Evolutionary conservation across 192 early-diverging fungal species (phyloP), one percentile per base, ranked within the genome.

Genomic region (Mortierella claussenii): DNA sequence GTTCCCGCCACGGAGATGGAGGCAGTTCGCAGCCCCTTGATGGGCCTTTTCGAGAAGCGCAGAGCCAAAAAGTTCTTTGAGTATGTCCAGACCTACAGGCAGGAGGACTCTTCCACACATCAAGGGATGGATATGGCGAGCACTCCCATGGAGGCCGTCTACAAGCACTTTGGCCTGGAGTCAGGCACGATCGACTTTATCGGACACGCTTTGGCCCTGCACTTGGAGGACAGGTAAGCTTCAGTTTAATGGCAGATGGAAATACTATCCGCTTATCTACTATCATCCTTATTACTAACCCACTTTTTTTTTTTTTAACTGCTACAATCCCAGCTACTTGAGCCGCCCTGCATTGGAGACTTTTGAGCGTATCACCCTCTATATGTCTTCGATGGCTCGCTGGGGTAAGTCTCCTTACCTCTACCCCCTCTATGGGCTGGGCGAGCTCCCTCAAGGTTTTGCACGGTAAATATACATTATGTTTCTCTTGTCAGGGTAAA

Each of bases 341-440:
- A 60, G 65, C 58, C 69, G 83, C 34, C 83, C 90, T 68, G 96
- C 96, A 36, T 85, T 87, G 43, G 94, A 95, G 33, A 97, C 95
- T 27, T 92, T 94, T 74, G 89, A 95, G 73, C 90, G 92, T 55
- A 93, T 98, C 59, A 89, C 93, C 53, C 83, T 99, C 66, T 99
- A 99, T 78, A 91, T 92, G 69, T 90, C 86, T 47, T 98, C 96
- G 9, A 89, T 98, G 62, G 90, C 93, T 18, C 90, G 95, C 34
- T 96, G 95, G 71, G 96, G 96, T 58, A 94, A 94, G 85, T 93
- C 90, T 65, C 98, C 98, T 34, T 99, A 98, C 83, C 96, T 99
- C 74, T 99, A 99, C 83, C 98, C 97, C 61, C 85, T 96, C 65
- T 97, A 97, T 65, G 98, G 98, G 49, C 87, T 99, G 52, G 97